Percentiles rank a stretch among this genome's conserved stretches.
Evolutionary conservation across 345 rosid species (phyloP).

Genomic region (Lenwebbia sp.): DNA sequence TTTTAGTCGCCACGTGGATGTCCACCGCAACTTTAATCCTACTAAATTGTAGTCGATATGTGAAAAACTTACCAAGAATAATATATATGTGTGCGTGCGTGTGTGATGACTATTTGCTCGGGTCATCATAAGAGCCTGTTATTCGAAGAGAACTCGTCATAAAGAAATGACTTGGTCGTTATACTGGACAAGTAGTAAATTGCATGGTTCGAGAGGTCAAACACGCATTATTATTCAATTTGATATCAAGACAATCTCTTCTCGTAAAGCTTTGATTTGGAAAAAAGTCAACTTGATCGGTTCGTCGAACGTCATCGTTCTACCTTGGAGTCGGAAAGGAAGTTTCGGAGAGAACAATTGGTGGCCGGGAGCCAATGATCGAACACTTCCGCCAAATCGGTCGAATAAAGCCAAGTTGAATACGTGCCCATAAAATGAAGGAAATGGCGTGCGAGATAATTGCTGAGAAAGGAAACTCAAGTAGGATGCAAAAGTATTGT

Average conservation of each 20-base stretch:
- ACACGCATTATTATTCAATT: neutral
- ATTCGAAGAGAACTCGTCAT: too few species aligned
- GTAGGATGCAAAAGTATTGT: neutral
- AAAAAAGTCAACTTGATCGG: neutral
- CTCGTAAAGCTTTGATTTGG: neutral
- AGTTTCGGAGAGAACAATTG: neutral
- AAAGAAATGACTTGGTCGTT: too few species aligned
- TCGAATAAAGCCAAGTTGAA: neutral
- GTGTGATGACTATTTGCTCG: too few species aligned
- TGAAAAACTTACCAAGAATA: too few species aligned
- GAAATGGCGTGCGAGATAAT: accelerated
- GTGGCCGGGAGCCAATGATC: neutral
- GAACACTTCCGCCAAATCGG: neutral
- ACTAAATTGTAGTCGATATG: too few species aligned
- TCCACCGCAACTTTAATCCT: too few species aligned
- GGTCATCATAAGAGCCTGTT: too few species aligned
- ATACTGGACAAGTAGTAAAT: too few species aligned
- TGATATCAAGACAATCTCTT: neutral
- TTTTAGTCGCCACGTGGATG: too few species aligned
- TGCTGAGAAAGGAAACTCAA: neutral
- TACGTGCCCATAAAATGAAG: neutral
- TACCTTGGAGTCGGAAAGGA: neutral
- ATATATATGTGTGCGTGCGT: too few species aligned
- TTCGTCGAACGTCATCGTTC: neutral
- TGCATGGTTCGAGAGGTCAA: too few species aligned